These are phyloP conservation scores for Inga leiocalycina DNA, from an alignment of 306 rosid genomes.

Conservation along the genomic window DNA sequence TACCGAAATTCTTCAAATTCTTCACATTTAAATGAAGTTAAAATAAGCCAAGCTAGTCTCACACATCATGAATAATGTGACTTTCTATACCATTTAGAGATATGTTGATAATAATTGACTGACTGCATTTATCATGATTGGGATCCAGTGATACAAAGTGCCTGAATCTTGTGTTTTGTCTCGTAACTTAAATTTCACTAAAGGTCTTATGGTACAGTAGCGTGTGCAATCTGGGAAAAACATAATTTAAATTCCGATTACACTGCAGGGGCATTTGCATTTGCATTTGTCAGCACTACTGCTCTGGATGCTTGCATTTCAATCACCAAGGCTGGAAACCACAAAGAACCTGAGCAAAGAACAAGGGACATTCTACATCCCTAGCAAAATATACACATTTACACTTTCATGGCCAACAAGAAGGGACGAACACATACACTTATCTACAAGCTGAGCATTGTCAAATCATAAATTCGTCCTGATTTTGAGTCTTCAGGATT, in stretches of 20 bases:
- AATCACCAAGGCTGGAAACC: too few species aligned
- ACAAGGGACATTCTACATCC: not conserved
- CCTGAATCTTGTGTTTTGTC: not conserved
- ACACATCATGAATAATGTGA: not conserved
- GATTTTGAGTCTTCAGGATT: conserved; percentile 37
- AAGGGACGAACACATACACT: not conserved
- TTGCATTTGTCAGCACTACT: too few species aligned
- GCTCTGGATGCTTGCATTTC: too few species aligned
- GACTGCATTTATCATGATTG: not conserved
- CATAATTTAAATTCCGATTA: too few species aligned
- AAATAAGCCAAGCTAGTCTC: not conserved
- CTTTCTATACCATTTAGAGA: not conserved
- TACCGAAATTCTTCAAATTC: not conserved
- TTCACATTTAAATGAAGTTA: not conserved
- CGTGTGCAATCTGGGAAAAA: not conserved
- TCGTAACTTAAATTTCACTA: not conserved
- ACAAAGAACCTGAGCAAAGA: not conserved
- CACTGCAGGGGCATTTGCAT: too few species aligned
- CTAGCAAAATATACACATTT: not conserved
- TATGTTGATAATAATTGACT: not conserved
- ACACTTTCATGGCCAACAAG: not conserved
- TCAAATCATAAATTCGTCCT: conserved; percentile 42
- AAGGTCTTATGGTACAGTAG: not conserved
- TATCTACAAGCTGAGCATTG: conserved; percentile 39
- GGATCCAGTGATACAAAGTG: not conserved